Evolutionary conservation across 176 grass and related monocot genomes (phyloP).

Genomic region (Aegilops longissima): DNA sequence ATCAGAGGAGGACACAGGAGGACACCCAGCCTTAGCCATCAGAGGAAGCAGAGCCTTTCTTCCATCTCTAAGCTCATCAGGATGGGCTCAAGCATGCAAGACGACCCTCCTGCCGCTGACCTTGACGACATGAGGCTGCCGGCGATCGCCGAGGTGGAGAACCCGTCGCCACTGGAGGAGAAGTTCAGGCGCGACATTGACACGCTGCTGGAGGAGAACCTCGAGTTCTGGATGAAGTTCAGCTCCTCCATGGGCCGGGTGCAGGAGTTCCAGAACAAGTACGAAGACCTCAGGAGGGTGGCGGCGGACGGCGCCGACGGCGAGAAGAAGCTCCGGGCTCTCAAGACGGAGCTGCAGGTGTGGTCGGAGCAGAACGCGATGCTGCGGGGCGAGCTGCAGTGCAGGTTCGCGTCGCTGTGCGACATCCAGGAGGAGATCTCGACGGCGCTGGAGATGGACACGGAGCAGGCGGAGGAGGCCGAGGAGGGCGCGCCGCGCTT

Average conservation of each 20-base stretch:
- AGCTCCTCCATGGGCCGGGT: constrained; percentile 74
- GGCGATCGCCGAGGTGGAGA: constrained; percentile 15
- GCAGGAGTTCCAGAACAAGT: constrained; percentile 63
- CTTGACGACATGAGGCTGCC: constrained; percentile 42
- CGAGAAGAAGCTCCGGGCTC: constrained; percentile 56
- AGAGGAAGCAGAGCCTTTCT: constrained; percentile 35
- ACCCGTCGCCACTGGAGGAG: constrained; percentile 49
- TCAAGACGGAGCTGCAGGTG: constrained; percentile 91
- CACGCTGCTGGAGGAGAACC: constrained; percentile 83
- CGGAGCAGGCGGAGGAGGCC: neutral
- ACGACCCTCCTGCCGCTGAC: neutral
- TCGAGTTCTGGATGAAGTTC: constrained; percentile 92
- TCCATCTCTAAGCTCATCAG: constrained; percentile 46
- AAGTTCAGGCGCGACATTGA: constrained; percentile 76
- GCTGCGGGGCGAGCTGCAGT: constrained; percentile 65
- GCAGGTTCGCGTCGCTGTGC: constrained; percentile 56
- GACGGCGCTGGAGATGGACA: constrained; percentile 18
- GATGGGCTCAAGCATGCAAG: constrained; percentile 30
- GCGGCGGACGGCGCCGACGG: neutral
- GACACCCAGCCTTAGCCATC: constrained; percentile 41
- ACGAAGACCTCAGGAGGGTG: constrained; percentile 30
- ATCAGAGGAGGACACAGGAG: constrained; percentile 30
- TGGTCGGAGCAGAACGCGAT: constrained; percentile 85
- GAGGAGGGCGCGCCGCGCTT: constrained; percentile 40
- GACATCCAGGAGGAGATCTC: constrained; percentile 84